Percentiles rank a stretch among this genome's conserved stretches.
Evolutionary conservation across 305 asterid species (phyloP).

Genomic region (Caryopteris hybrid): DNA sequence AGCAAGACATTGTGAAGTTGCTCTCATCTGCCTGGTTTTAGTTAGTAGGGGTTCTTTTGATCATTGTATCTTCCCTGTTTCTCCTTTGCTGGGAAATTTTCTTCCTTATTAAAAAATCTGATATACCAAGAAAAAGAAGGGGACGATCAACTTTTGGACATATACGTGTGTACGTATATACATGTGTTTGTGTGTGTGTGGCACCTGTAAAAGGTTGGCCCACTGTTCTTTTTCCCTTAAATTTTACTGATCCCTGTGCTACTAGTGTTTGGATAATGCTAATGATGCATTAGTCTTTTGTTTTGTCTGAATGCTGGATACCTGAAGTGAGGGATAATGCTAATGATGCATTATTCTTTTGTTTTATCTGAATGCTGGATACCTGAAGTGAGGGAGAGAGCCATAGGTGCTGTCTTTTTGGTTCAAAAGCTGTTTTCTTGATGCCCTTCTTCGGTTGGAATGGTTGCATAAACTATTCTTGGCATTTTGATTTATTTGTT

Average conservation of each 20-base stretch:
- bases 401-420: not conserved
- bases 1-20: conserved; percentile 26
- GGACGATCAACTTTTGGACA: conserved; percentile 34
- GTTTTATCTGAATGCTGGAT: conserved; percentile 13
- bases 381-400: not conserved
- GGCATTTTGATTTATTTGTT: too few species aligned
- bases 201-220: conserved; percentile 37
- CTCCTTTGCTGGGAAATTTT: conserved; percentile 22
- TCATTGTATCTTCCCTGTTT: conserved; percentile 23
- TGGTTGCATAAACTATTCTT: too few species aligned
- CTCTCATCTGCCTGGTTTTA: conserved; percentile 34
- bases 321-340: not conserved
- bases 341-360: conserved; percentile 9
- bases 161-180: conserved; percentile 34
- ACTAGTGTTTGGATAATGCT: conserved; percentile 9
- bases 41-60: conserved; percentile 40
- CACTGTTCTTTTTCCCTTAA: not conserved
- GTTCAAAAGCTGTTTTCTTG: conserved; percentile 1
- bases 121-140: conserved; percentile 12
- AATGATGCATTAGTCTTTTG: conserved; percentile 10
- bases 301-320: conserved; percentile 15
- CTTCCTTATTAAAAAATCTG: conserved; percentile 20
- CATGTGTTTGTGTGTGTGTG: conserved; percentile 14
- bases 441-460: not conserved
- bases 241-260: conserved; percentile 14